Evolutionary conservation across 2,329 filamentous ascomycete species (phyloP), one percentile per base, ranked within the genome.

Genomic region (Cytospora schulzeri): DNA sequence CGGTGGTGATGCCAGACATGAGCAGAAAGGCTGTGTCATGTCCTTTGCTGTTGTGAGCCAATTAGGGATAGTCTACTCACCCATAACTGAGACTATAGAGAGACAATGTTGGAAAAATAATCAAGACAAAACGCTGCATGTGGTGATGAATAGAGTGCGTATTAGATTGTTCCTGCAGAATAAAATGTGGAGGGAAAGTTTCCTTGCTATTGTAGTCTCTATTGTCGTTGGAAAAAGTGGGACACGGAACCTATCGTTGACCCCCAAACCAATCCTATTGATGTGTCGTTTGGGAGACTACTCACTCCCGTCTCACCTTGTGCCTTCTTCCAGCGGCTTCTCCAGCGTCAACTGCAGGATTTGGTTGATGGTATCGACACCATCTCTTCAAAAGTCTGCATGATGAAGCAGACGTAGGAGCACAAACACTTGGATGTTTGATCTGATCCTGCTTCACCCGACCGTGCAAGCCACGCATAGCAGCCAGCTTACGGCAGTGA

Each of bases 131-230:
- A 53, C n/a, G 33, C 51, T 57, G 53, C 41, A 59, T 62, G 48
- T 62, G 65, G 57, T 15, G 19, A 11, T 65, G 65, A 64, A 62
- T 62, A 50, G 53, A 14, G 12, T 28, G 33, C 12, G 31, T 22
- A 31, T 50, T 57, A 17, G 45, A 60, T 66, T 66, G 63, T 66
- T 58, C 26, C 15, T 33, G 19, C 2, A 38, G 38, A 50, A 54
- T 29, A 45, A 14, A 22, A 52, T 24, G 9, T n/a, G n/a, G 7
- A 12, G 24, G 45, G n/a, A 24, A 33, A 35, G 14, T 3, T 22
- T 9, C 9, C 56, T 64, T 67, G 33, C 60, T 56, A 67, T 67
- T 66, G 66, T 67, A 29, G 41, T 60, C 57, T 33, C 53, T 33
- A 64, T 67, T 66, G 66, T 67, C 17, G 48, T 17, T 33, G 38